These are phyloP conservation scores for Salix koriyanagi DNA, from an alignment of 345 rosid genomes.

Conservation along the genomic window DNA sequence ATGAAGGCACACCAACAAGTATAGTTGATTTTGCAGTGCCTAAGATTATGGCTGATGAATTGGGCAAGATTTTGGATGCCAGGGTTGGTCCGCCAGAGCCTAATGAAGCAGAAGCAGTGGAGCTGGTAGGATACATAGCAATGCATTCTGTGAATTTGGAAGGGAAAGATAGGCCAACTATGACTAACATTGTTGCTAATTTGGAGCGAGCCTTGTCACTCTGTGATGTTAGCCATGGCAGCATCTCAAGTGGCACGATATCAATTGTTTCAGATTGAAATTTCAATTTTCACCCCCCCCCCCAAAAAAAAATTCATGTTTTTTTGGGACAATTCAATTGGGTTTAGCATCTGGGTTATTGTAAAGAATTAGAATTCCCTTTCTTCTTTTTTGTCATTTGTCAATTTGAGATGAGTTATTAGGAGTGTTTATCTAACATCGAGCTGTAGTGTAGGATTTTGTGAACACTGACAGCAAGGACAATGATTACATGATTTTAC, in stretches of 20 bases:
- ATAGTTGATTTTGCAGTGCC: slow-evolving; percentile 71
- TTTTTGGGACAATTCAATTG: slow-evolving; percentile 4
- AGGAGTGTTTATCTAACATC: slow-evolving; percentile 16
- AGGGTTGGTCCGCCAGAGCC: slow-evolving; percentile 53
- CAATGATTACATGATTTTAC: slow-evolving; percentile 19
- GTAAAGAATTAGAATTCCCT: slow-evolving; percentile 28
- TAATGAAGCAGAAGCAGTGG: slow-evolving; percentile 76
- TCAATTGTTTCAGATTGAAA: slow-evolving; percentile 52
- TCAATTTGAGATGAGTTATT: background rate
- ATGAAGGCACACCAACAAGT: slow-evolving; percentile 43
- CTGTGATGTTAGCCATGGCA: slow-evolving; percentile 41
- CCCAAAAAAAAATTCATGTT: background rate
- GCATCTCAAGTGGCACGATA: slow-evolving; percentile 60
- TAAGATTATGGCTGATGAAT: slow-evolving; percentile 38
- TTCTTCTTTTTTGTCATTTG: background rate
- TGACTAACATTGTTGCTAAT: slow-evolving; percentile 54
- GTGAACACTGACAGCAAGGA: slow-evolving; percentile 24
- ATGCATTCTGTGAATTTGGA: slow-evolving; percentile 72
- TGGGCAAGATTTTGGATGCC: slow-evolving; percentile 49
- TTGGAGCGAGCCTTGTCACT: slow-evolving; percentile 65
- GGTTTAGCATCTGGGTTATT: slow-evolving; percentile 12
- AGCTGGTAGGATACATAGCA: slow-evolving; percentile 71
- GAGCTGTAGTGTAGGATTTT: slow-evolving; percentile 29
- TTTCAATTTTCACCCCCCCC: background rate
- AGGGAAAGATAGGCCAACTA: slow-evolving; percentile 66